Conservation (phyloP, 495 filamentous ascomycete genomes). For the Daldinia bambusicola region DNA sequence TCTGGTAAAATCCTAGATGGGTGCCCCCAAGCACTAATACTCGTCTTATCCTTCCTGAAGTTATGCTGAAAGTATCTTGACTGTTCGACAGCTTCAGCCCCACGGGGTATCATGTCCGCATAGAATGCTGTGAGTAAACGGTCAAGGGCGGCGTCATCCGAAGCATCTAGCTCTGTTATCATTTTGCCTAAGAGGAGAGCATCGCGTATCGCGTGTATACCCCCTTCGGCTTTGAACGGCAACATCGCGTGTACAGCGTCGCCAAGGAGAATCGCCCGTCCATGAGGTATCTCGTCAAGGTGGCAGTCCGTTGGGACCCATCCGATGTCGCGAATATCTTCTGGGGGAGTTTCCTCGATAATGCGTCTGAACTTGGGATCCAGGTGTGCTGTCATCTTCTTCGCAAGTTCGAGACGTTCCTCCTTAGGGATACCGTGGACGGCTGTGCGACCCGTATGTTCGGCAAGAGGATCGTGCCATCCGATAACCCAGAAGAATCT, state of each 20-base stretch:
- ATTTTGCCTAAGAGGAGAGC: conserved; percentile 34
- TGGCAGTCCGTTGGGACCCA: conserved; percentile 42
- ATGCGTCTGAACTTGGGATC: conserved; percentile 40
- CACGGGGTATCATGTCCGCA: conserved; percentile 38
- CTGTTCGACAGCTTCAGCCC: conserved; percentile 33
- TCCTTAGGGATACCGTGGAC: conserved; percentile 24
- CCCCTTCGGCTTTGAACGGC: conserved; percentile 53
- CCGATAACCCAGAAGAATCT: conserved; percentile 48
- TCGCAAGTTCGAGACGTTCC: conserved; percentile 37
- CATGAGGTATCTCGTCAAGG: conserved; percentile 46
- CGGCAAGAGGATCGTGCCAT: conserved; percentile 38
- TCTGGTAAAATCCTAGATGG: conserved; percentile 36
- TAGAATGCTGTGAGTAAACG: conserved; percentile 36
- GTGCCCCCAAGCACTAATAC: conserved; percentile 35
- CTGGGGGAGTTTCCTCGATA: conserved; percentile 34
- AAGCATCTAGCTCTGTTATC: conserved; percentile 23
- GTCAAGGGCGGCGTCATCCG: conserved; percentile 35
- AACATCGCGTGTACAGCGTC: conserved; percentile 68
- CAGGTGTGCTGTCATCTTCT: conserved; percentile 34
- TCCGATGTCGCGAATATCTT: conserved; percentile 33
- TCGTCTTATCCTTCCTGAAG: conserved; percentile 36
- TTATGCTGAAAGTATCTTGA: conserved; percentile 34
- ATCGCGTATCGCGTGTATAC: conserved; percentile 41
- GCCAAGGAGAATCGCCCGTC: conserved; percentile 56
- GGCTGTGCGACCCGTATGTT: conserved; percentile 24